Percentiles rank a stretch among this genome's conserved stretches.
Evolutionary conservation across 2,329 filamentous ascomycete genomes (phyloP).

Genomic region (Penicillium griseofulvum): DNA sequence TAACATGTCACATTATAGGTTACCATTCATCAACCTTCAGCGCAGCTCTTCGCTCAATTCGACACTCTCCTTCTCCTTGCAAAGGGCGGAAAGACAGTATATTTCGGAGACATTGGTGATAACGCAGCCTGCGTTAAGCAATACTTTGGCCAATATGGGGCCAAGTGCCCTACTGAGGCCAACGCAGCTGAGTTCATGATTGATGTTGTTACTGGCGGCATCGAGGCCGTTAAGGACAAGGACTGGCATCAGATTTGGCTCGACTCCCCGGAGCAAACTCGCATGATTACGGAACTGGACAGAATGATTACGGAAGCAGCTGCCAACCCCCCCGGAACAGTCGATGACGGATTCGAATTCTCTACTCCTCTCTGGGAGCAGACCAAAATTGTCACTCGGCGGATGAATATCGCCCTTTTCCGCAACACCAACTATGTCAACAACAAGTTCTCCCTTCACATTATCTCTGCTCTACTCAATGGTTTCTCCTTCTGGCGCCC

Average conservation of each 20-base stretch:
- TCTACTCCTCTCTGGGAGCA: slow-evolving; percentile 10
- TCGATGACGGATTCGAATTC: slow-evolving; percentile 10
- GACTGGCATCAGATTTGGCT: slow-evolving; percentile 12
- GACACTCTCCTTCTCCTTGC: slow-evolving; percentile 66
- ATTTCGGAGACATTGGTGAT: slow-evolving; percentile 65
- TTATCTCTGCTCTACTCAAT: slow-evolving; percentile 5
- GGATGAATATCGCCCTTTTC: slow-evolving; percentile 10
- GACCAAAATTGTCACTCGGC: slow-evolving; percentile 7
- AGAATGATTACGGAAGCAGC: slow-evolving; percentile 3
- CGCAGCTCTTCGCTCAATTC: slow-evolving; percentile 64
- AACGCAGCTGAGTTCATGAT: slow-evolving; percentile 26
- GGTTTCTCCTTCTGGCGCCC: slow-evolving; percentile 11
- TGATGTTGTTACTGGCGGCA: slow-evolving; percentile 57
- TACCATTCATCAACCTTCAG: slow-evolving; percentile 67
- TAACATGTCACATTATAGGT: slow-evolving; percentile 36
- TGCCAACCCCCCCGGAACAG: slow-evolving; percentile 3
- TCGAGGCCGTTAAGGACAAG: slow-evolving; percentile 11
- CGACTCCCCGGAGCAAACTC: slow-evolving; percentile 4
- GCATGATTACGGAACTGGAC: slow-evolving; percentile 5
- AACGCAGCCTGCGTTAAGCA: slow-evolving; percentile 60
- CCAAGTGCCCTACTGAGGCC: slow-evolving; percentile 28
- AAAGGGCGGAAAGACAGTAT: slow-evolving; percentile 64
- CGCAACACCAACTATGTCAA: slow-evolving; percentile 10
- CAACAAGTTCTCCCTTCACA: slow-evolving; percentile 9
- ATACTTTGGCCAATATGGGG: slow-evolving; percentile 65